phyloP scores from a whole-genome alignment of 495 filamentous ascomycete species.

The Penicillium cosmopolitanum region DNA sequence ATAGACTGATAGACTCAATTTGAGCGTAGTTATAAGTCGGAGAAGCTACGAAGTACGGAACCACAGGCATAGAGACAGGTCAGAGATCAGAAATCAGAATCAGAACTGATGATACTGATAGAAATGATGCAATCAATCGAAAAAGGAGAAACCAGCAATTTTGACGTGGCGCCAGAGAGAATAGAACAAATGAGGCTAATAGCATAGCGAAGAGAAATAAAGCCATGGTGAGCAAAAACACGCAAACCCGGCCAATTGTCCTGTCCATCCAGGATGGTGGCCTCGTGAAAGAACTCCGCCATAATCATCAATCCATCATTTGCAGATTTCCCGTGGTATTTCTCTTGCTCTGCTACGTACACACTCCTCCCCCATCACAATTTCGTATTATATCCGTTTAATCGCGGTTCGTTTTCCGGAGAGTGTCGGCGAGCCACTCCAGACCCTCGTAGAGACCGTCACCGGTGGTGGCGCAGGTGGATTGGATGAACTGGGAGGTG shows the following conservation, averaged over 20 bases:
- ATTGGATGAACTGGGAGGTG: conserved; percentile 89
- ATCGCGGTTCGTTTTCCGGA: conserved; percentile 87
- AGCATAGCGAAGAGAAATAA: conserved; percentile 48
- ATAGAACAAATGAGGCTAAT: conserved; percentile 50
- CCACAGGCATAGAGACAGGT: too few relatives aligned
- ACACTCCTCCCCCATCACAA: conserved; percentile 22
- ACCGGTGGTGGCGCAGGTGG: conserved; percentile 97
- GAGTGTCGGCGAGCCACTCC: conserved; percentile 96
- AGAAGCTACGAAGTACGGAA: too few relatives aligned
- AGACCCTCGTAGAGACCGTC: conserved; percentile 99
- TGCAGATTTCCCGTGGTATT: conserved; percentile 46
- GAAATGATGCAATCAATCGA: neutral
- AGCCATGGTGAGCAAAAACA: conserved; percentile 46
- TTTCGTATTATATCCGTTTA: conserved; percentile 55
- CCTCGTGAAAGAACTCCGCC: conserved; percentile 41
- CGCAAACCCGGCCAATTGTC: conserved; percentile 25
- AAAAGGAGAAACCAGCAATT: conserved; percentile 33
- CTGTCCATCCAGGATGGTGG: conserved; percentile 18
- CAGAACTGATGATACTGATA: conserved; percentile 4
- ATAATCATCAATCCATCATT: conserved; percentile 46
- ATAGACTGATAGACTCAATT: too few relatives aligned
- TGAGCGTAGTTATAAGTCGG: too few relatives aligned
- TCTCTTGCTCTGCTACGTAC: conserved; percentile 42
- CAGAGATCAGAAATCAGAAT: too few relatives aligned
- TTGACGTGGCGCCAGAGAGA: conserved; percentile 44